Percentiles rank a stretch among this genome's conserved stretches.
phyloP scores from a whole-genome alignment of 345 rosid genomes.

The Populus nigra region DNA sequence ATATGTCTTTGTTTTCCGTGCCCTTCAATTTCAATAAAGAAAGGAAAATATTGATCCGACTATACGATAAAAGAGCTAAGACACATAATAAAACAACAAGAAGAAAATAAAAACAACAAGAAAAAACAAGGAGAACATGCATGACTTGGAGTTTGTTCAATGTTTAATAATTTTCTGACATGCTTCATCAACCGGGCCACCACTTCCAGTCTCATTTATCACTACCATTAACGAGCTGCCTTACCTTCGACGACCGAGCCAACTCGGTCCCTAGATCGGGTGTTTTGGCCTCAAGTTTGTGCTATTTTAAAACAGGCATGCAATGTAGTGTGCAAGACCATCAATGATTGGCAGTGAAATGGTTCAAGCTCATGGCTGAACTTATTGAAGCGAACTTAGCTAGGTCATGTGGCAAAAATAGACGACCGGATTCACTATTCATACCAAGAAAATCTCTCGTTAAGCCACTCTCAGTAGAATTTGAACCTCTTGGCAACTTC shows the following conservation, averaged over 20 bases:
- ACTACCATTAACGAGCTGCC: constrained; percentile 21
- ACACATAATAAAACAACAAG: constrained; percentile 23
- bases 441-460: constrained; percentile 87
- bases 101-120: constrained; percentile 21
- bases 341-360: constrained; percentile 36
- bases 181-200: constrained; percentile 24
- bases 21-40: constrained; percentile 11
- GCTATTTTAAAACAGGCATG: no score
- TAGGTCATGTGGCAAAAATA: constrained; percentile 59
- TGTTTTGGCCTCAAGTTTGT: neutral
- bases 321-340: no score
- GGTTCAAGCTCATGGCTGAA: constrained; percentile 48
- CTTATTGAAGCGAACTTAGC: constrained; percentile 71
- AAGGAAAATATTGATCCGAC: neutral
- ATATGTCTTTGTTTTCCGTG: constrained; percentile 28
- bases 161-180: constrained; percentile 41
- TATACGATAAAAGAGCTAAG: constrained; percentile 20
- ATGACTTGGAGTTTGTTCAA: constrained; percentile 37
- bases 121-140: constrained; percentile 40
- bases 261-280: neutral
- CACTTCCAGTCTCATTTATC: neutral
- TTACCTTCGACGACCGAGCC: no score
- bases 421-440: constrained; percentile 45
- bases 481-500: constrained; percentile 35
- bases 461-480: constrained; percentile 38